A percentile compares a stretch with the other conserved stretches of the same genome.
Conservation (phyloP, 2,329 filamentous ascomycete species). For the Nothophoma quercina region DNA sequence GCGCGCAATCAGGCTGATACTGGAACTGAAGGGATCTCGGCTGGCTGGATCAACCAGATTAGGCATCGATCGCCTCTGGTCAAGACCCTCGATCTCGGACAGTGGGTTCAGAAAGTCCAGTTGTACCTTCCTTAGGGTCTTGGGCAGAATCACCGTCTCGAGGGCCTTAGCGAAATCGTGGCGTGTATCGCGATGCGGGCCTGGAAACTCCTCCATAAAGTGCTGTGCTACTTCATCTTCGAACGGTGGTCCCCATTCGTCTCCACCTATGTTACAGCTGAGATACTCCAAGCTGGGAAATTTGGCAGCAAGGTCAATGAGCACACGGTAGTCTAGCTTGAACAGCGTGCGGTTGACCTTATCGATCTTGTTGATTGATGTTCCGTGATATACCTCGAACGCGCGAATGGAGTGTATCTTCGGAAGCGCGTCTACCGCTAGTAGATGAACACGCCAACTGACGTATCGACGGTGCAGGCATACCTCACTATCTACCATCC, state of each 20-base stretch:
- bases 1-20: slow-evolving; percentile 23
- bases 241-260: neutral
- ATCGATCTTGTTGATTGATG: too few species aligned
- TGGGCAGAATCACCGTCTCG: neutral
- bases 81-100: neutral
- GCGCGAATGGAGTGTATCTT: too few species aligned
- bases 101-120: neutral
- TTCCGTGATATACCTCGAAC: too few species aligned
- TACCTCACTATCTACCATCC: neutral
- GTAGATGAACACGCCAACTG: neutral
- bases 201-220: neutral
- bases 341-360: neutral
- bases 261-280: neutral
- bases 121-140: neutral
- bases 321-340: neutral
- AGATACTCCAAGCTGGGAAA: neutral
- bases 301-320: neutral
- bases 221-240: neutral
- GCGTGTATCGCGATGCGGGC: neutral
- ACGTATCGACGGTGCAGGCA: neutral
- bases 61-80: neutral
- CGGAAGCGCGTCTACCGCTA: too few species aligned
- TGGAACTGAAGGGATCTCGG: slow-evolving; percentile 26
- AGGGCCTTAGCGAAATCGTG: neutral
- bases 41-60: slow-evolving; percentile 2